Evolutionary conservation across 805 yeast species (phyloP).

Genomic region (Ogataea thermomethanolica): DNA sequence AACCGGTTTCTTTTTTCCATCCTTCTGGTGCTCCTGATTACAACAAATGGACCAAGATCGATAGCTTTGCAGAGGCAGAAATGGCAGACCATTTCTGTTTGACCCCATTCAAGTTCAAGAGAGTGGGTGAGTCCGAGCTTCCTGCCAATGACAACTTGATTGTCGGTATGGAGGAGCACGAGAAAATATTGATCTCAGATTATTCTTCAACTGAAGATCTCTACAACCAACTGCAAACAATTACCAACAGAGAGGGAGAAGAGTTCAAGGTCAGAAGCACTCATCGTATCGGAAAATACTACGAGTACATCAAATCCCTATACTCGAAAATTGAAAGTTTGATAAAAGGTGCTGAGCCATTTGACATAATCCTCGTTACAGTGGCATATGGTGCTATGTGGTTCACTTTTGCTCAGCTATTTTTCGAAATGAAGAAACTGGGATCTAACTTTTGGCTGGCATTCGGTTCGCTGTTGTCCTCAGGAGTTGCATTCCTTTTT

Average conservation of each 20-base stretch:
- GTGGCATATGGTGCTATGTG: slow-evolving; percentile 86
- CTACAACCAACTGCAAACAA: slow-evolving; percentile 21
- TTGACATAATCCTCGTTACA: slow-evolving; percentile 76
- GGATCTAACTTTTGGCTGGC: slow-evolving; percentile 91
- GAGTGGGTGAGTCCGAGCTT: slow-evolving; percentile 37
- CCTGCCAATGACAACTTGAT: slow-evolving; percentile 43
- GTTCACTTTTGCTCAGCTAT: slow-evolving; percentile 73
- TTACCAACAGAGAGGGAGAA: slow-evolving; percentile 39
- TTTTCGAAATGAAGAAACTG: slow-evolving; percentile 65
- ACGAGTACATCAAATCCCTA: slow-evolving; percentile 45
- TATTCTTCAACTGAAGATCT: slow-evolving; percentile 22
- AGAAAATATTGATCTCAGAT: slow-evolving; percentile 38
- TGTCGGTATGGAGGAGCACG: slow-evolving; percentile 39
- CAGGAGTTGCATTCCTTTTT: slow-evolving; percentile 77
- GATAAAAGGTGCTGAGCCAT: slow-evolving; percentile 72
- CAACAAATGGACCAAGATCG: slow-evolving; percentile 47
- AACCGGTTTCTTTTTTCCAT: slow-evolving; percentile 35
- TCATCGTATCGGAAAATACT: slow-evolving; percentile 53
- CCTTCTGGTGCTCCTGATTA: slow-evolving; percentile 33
- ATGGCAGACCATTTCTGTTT: slow-evolving; percentile 46
- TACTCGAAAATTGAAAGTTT: slow-evolving; percentile 40
- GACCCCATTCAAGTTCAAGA: slow-evolving; percentile 56
- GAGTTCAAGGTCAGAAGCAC: slow-evolving; percentile 61
- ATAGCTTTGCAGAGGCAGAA: slow-evolving; percentile 37
- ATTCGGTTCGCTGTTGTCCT: slow-evolving; percentile 70